Conservation (phyloP, 1,139 yeast species). For the Sugiyamaella novakii region DNA sequence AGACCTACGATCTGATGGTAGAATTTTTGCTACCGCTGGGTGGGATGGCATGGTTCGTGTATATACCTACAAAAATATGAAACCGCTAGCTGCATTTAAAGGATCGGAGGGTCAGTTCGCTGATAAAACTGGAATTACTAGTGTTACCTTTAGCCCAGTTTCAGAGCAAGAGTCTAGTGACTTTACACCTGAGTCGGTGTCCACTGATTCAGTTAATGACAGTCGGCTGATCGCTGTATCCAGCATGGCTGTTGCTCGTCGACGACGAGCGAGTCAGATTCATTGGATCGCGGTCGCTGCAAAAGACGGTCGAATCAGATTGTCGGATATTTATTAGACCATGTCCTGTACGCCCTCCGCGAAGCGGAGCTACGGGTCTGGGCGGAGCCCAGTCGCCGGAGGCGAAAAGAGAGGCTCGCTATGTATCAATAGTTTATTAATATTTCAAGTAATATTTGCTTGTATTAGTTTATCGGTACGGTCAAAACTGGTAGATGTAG, state of each 20-base stretch:
- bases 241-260: constrained; percentile 15
- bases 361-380: constrained; percentile 6
- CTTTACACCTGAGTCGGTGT: background rate
- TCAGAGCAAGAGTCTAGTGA: background rate
- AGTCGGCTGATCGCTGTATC: constrained; percentile 1
- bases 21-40: constrained; percentile 42
- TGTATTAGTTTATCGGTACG: constrained; percentile 3
- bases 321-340: constrained; percentile 37
- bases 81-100: constrained; percentile 38
- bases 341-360: background rate
- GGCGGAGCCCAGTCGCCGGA: no score
- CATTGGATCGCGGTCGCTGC: constrained; percentile 45
- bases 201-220: constrained; percentile 1
- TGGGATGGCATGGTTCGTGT: constrained; percentile 47
- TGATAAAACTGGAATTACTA: constrained; percentile 31
- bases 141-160: constrained; percentile 34
- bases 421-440: constrained; percentile 8
- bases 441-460: constrained; percentile 2
- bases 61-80: constrained; percentile 32
- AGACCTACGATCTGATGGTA: constrained; percentile 37
- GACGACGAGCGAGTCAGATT: constrained; percentile 7
- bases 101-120: constrained; percentile 32
- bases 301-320: constrained; percentile 43
- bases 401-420: no score
- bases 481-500: background rate